A percentile compares a stretch with the other conserved stretches of the same genome.
These are phyloP conservation scores for Anthoceros angustus DNA, from an alignment of 225 moss, liverwort and hornwort species.

Conservation along the genomic window DNA sequence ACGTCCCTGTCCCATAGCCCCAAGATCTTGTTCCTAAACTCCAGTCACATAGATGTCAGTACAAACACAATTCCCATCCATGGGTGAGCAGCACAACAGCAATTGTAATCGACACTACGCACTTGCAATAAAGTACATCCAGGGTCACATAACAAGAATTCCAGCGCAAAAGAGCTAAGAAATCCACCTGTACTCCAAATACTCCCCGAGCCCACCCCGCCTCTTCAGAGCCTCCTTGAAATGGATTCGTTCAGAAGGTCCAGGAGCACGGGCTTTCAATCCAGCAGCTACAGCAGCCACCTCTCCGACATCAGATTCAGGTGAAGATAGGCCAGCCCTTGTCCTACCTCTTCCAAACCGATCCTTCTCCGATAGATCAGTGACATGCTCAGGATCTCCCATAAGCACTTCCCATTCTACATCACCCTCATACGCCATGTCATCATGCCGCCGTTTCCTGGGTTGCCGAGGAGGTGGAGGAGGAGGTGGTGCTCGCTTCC, in stretches of 20 bases:
- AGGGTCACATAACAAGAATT: no score
- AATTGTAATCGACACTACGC: background rate
- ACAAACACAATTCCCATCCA: slow-evolving; percentile 3
- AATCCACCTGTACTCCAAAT: slow-evolving; percentile 47
- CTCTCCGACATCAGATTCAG: slow-evolving; percentile 38
- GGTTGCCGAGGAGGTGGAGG: background rate
- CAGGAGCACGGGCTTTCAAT: slow-evolving; percentile 37
- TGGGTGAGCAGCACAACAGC: background rate
- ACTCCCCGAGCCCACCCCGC: slow-evolving; percentile 51
- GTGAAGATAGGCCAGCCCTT: slow-evolving; percentile 22
- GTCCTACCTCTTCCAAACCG: slow-evolving; percentile 33
- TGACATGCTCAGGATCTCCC: slow-evolving; percentile 29
- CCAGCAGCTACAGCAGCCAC: slow-evolving; percentile 56
- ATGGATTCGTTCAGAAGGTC: slow-evolving; percentile 43
- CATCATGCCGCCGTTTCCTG: slow-evolving; percentile 25
- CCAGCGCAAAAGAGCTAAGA: slow-evolving; percentile 6
- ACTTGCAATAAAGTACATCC: no score
- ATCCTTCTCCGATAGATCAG: slow-evolving; percentile 42
- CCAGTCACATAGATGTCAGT: slow-evolving; percentile 3
- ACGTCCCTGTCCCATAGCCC: slow-evolving; percentile 52
- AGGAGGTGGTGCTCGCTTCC: background rate
- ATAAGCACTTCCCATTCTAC: slow-evolving; percentile 60
- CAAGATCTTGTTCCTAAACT: slow-evolving; percentile 36
- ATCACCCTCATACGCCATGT: slow-evolving; percentile 63
- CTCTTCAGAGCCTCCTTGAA: slow-evolving; percentile 51